A percentile compares a stretch with the other conserved stretches of the same genome.
Conservation (phyloP, 2,329 filamentous ascomycete genomes). For the Torrubiellomyces zombiae region DNA sequence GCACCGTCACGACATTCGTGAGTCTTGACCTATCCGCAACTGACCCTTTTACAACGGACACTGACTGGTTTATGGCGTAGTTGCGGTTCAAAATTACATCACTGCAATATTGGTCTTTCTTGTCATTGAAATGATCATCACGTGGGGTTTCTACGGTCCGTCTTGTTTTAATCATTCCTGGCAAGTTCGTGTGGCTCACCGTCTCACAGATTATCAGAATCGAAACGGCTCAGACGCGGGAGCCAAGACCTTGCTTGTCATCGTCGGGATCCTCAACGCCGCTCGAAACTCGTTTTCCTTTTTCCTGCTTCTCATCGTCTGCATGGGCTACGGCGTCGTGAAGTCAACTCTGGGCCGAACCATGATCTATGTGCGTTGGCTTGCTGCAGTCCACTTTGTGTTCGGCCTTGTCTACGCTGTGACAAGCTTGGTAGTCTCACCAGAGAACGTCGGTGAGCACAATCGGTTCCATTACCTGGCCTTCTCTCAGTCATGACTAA, state of each 20-base stretch:
- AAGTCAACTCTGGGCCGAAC: slow-evolving; percentile 82
- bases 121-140: slow-evolving; percentile 92
- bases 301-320: slow-evolving; percentile 92
- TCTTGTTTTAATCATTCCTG: background rate
- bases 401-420: slow-evolving; percentile 91
- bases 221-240: slow-evolving; percentile 69
- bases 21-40: slow-evolving; percentile 15
- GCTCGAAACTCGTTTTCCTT: slow-evolving; percentile 96
- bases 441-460: slow-evolving; percentile 56
- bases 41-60: too few relatives aligned
- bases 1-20: slow-evolving; percentile 77
- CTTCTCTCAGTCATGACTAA: too few relatives aligned
- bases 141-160: slow-evolving; percentile 89
- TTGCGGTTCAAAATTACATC: slow-evolving; percentile 97
- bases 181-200: too few relatives aligned
- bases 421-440: slow-evolving; percentile 74
- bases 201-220: slow-evolving; percentile 65
- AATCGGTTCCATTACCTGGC: background rate
- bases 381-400: slow-evolving; percentile 83
- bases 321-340: slow-evolving; percentile 98
- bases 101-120: slow-evolving; percentile 91
- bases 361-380: slow-evolving; percentile 84
- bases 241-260: slow-evolving; percentile 70
- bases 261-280: slow-evolving; percentile 87
- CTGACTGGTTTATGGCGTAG: too few relatives aligned